These are phyloP conservation scores for Apiospora malaysiana DNA, from an alignment of 2,329 filamentous ascomycete species.

Conservation along the genomic window DNA sequence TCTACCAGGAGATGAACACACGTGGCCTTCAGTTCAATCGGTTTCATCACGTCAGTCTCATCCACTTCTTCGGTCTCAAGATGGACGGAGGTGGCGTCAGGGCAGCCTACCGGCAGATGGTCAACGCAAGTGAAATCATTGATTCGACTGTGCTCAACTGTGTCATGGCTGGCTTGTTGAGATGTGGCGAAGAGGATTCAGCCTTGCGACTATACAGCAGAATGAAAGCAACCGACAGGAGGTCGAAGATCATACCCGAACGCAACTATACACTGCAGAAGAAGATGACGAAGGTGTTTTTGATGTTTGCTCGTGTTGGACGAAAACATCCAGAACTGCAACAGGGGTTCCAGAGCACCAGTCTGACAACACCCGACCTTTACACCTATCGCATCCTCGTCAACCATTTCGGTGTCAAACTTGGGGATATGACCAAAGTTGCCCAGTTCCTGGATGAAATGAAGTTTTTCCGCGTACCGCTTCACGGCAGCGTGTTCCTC, in stretches of 20 bases:
- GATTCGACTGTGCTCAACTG: slow-evolving; percentile 88
- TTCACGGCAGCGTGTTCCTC: slow-evolving; percentile 80
- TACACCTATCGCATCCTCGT: slow-evolving; percentile 82
- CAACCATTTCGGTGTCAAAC: slow-evolving; percentile 70
- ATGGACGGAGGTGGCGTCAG: slow-evolving; percentile 76
- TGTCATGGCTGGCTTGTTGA: slow-evolving; percentile 79
- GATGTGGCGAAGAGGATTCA: slow-evolving; percentile 74
- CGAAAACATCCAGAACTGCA: slow-evolving; percentile 62
- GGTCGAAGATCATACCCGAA: slow-evolving; percentile 46
- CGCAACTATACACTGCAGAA: slow-evolving; percentile 54
- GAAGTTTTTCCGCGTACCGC: slow-evolving; percentile 68
- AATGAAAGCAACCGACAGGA: slow-evolving; percentile 73
- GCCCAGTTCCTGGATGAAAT: slow-evolving; percentile 80
- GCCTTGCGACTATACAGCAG: slow-evolving; percentile 82
- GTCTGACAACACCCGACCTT: slow-evolving; percentile 74
- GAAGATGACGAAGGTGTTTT: slow-evolving; percentile 60
- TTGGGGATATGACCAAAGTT: slow-evolving; percentile 76
- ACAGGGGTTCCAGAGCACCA: slow-evolving; percentile 61
- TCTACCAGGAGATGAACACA: slow-evolving; percentile 79
- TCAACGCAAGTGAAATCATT: slow-evolving; percentile 85
- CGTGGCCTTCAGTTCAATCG: slow-evolving; percentile 75
- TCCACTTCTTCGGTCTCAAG: slow-evolving; percentile 82
- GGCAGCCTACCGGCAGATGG: slow-evolving; percentile 79
- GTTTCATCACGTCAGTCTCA: slow-evolving; percentile 80
- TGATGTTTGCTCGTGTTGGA: slow-evolving; percentile 62